phyloP scores from a whole-genome alignment of 768 basidiomycete genomes.

The Terana coerulea region DNA sequence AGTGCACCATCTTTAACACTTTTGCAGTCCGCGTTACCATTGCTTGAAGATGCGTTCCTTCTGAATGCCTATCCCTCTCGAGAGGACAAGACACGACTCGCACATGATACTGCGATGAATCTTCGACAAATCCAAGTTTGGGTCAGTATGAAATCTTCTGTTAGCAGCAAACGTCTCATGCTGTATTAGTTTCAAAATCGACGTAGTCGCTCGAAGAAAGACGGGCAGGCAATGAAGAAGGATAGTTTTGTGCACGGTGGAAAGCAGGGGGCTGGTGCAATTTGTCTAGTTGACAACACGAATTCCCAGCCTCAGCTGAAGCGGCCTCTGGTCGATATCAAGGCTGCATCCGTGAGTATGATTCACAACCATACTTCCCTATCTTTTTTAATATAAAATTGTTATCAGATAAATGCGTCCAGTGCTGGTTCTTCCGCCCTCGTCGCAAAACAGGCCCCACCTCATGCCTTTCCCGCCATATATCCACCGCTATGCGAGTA shows the following conservation, averaged over 20 bases:
- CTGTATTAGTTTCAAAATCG: constrained; percentile 23
- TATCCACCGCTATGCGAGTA: constrained; percentile 16
- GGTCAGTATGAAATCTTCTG: constrained; percentile 14
- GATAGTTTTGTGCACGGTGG: no score
- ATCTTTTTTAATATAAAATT: no score
- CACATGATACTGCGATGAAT: constrained; percentile 15
- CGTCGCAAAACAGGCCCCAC: no score
- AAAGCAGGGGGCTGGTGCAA: no score
- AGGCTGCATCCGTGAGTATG: no score
- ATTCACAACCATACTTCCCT: no score
- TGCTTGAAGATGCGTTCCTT: constrained; percentile 19
- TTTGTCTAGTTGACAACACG: no score
- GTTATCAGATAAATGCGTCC: no score
- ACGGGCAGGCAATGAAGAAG: constrained; percentile 4
- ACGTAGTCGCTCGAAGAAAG: constrained; percentile 15
- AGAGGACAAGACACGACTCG: constrained; percentile 20
- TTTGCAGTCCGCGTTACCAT: constrained; percentile 14
- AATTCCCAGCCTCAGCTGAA: no score
- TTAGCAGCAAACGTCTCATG: neutral
- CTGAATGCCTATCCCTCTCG: constrained; percentile 19
- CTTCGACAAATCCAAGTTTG: constrained; percentile 24
- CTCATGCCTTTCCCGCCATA: constrained; percentile 14
- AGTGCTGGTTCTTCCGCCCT: no score
- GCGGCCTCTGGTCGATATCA: no score
- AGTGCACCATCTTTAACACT: neutral